A percentile compares a stretch with the other conserved stretches of the same genome.
These are phyloP conservation scores for Aspergillus nomiae DNA, from an alignment of 2,329 filamentous ascomycete genomes.

Conservation along the genomic window DNA sequence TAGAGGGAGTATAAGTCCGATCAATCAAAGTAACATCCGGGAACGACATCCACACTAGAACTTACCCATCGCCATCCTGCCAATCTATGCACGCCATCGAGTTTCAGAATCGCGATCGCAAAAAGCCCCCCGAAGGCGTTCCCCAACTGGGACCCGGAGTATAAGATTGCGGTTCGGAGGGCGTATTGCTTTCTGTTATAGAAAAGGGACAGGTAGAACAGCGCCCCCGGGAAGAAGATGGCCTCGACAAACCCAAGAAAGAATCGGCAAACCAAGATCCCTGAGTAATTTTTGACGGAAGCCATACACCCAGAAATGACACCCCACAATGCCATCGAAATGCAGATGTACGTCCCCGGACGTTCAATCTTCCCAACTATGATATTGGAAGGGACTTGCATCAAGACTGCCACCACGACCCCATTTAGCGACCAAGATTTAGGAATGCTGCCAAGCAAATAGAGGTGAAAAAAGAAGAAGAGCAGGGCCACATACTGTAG, in stretches of 20 bases:
- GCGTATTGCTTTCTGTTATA: constrained; percentile 50
- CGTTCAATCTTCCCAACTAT: constrained; percentile 50
- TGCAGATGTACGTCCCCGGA: constrained; percentile 47
- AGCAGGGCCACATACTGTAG: constrained; percentile 29
- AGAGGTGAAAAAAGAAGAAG: not conserved
- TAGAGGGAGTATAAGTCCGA: not conserved
- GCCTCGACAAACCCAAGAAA: constrained; percentile 43
- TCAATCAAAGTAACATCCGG: not conserved
- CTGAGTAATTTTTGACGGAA: constrained; percentile 36
- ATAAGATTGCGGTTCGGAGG: constrained; percentile 49
- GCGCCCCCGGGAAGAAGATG: constrained; percentile 41
- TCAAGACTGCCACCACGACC: constrained; percentile 28
- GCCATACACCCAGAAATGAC: constrained; percentile 61
- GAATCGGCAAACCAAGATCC: constrained; percentile 42
- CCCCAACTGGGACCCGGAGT: constrained; percentile 50
- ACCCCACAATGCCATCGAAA: constrained; percentile 59
- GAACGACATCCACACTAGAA: not conserved
- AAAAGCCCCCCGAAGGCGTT: constrained; percentile 51
- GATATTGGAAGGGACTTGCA: constrained; percentile 51
- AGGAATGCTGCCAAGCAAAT: not conserved
- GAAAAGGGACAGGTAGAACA: constrained; percentile 49
- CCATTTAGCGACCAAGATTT: not conserved
- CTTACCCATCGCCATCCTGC: not conserved
- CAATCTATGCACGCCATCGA: not conserved
- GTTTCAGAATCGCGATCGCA: constrained; percentile 44